Percentiles rank a stretch among this genome's conserved stretches.
Evolutionary conservation across 2,329 filamentous ascomycete genomes (phyloP).

Genomic region (Aspergillus felis): DNA sequence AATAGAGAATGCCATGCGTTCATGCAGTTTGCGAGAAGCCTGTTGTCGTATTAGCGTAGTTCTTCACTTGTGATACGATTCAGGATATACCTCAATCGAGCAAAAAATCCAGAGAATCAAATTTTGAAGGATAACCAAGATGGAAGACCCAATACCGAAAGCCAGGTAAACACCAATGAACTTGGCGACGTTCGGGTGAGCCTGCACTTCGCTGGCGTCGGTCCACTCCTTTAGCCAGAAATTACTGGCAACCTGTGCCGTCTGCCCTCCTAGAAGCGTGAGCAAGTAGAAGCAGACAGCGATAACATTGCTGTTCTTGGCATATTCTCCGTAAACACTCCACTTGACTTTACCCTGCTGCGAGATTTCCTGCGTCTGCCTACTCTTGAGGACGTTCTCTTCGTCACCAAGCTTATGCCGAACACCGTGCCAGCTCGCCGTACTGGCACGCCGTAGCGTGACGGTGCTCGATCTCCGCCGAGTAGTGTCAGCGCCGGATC

Average conservation of each 20-base stretch:
- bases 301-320: conserved; percentile 83
- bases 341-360: conserved; percentile 99
- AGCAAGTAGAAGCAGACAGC: conserved; percentile 78
- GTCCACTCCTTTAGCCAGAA: conserved; percentile 96
- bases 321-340: conserved; percentile 91
- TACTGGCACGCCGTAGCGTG: conserved; percentile 84
- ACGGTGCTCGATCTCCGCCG: conserved; percentile 64
- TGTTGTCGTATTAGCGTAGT: conserved; percentile 30
- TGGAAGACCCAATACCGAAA: conserved; percentile 81
- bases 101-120: conserved; percentile 99
- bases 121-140: conserved; percentile 84
- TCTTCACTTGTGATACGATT: neutral
- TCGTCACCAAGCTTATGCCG: conserved; percentile 82
- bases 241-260: conserved; percentile 74
- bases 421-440: conserved; percentile 82
- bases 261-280: conserved; percentile 75
- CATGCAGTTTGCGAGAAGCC: conserved; percentile 93
- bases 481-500: conserved; percentile 56
- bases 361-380: conserved; percentile 78
- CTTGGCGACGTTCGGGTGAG: conserved; percentile 75
- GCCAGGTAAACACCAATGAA: conserved; percentile 96
- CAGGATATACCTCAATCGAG: conserved; percentile 76
- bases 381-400: conserved; percentile 67
- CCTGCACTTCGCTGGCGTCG: conserved; percentile 64
- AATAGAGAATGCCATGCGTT: conserved; percentile 94